phyloP scores from a whole-genome alignment of 345 rosid species.

The Ailanthus altissimus region DNA sequence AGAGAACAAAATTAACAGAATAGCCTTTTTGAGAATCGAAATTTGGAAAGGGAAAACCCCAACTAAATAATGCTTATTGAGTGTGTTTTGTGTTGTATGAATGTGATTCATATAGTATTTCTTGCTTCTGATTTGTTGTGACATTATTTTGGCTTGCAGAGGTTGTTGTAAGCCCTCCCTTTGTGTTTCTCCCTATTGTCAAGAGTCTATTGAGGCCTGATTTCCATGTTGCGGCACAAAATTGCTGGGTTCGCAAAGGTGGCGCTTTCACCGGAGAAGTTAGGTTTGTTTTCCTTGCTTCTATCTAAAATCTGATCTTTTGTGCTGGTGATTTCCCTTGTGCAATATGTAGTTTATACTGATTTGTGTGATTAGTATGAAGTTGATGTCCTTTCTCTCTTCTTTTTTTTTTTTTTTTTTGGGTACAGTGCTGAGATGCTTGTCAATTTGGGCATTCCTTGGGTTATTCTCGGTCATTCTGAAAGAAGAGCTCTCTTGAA shows the following conservation, averaged over 20 bases:
- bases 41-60: neutral
- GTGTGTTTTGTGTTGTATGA: neutral
- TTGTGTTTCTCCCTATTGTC: conserved; percentile 56
- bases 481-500: conserved; percentile 60
- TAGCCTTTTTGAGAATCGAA: neutral
- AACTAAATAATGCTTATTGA: neutral
- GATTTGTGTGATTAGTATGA: neutral
- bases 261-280: conserved; percentile 75
- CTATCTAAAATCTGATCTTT: neutral
- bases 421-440: conserved; percentile 69
- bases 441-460: conserved; percentile 55
- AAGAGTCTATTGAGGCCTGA: conserved; percentile 50
- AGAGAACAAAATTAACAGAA: neutral
- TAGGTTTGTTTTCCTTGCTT: conserved; percentile 38
- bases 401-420: neutral
- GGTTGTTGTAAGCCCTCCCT: conserved; percentile 79
- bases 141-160: conserved; percentile 37
- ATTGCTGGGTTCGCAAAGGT: conserved; percentile 73
- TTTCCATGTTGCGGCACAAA: conserved; percentile 67
- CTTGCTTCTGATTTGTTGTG: neutral
- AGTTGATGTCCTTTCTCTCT: neutral
- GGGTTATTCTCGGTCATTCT: conserved; percentile 75
- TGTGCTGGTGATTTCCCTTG: neutral
- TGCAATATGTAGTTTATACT: neutral
- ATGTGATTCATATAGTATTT: neutral